Base-by-base conservation (phyloP, 345 rosid species). In the Hibiscus tridactylites region DNA sequence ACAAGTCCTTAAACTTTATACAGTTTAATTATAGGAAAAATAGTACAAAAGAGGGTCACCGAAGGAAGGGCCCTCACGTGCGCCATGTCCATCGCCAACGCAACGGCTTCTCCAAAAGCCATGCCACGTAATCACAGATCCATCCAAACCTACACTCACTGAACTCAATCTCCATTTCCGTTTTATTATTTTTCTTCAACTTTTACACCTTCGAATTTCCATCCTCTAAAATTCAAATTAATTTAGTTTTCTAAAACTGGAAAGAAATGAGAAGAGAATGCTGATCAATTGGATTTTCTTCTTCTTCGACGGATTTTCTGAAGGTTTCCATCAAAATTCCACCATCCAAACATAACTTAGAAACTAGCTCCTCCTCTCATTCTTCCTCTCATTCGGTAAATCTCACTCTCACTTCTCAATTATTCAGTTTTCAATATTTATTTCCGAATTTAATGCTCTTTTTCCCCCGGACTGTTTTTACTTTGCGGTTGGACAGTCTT, bases 401-500 rank as follows among this genome's bases (percentile, higher is more conserved):
- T 16, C 17, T 16, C 56, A 50, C 21, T 69, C 49, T 37, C 39
- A 63, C 73, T 73, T 54, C 17, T 35, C 66, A 16, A 8, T 19
- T 46, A 28, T 63, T 35, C 60, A 31, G 71, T 75, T 62, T 61
- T 35, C 21, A 10, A 58, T n/a, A 64, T 39, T 46, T 24, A 4
- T 9, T 49, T 26, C 47, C 58, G 13, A 28, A n/a, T 61, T 29
- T 26, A 10, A 42, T 71, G 39, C 54, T 57, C 24, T 31, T 12
- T 12, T 28, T 54, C 3, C 8, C 59, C 33, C 12, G 12, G 31
- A 68, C 70, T 67, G 61, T 58, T 76, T 77, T 70, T 70, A 70
- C 78, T 79, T 68, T 26, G 24, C n/a, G 37, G 59, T 68, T 68
- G 5, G 26, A 26, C 70, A 42, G 76, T 80, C 73, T 16, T 65